Conservation (phyloP, 768 basidiomycete genomes). For the Gautieria morchelliformis region DNA sequence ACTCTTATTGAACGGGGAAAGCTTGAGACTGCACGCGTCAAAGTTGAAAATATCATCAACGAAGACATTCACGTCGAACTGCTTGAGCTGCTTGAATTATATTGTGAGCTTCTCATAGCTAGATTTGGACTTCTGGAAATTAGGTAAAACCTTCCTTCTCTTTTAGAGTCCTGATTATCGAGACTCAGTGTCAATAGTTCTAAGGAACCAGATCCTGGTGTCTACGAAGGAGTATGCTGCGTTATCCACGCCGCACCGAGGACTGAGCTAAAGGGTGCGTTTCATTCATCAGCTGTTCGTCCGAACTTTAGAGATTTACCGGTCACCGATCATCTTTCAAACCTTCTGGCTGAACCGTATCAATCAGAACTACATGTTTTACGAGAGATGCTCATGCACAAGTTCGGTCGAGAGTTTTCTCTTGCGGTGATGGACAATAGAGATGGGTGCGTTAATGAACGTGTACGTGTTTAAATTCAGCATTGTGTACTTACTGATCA, state of each 20-base stretch:
- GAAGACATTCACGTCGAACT: slow-evolving; percentile 82
- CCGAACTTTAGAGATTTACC: neutral
- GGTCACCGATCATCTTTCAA: neutral
- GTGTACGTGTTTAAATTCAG: slow-evolving; percentile 40
- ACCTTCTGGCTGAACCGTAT: neutral
- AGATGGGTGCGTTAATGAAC: slow-evolving; percentile 69
- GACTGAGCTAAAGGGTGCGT: slow-evolving; percentile 77
- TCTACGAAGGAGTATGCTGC: slow-evolving; percentile 77
- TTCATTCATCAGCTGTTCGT: neutral
- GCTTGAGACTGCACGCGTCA: slow-evolving; percentile 75
- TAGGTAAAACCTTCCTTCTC: slow-evolving; percentile 36
- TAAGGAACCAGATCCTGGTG: slow-evolving; percentile 79
- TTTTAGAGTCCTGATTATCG: neutral
- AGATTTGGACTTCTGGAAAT: slow-evolving; percentile 88
- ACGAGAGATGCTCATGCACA: slow-evolving; percentile 92
- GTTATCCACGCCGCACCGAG: slow-evolving; percentile 88
- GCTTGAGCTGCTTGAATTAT: slow-evolving; percentile 86
- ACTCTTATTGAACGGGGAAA: slow-evolving; percentile 69
- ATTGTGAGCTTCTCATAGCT: slow-evolving; percentile 87
- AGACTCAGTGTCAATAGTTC: slow-evolving; percentile 31
- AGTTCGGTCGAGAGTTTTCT: slow-evolving; percentile 89
- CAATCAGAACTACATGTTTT: slow-evolving; percentile 73
- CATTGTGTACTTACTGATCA: neutral
- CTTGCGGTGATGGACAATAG: slow-evolving; percentile 79
- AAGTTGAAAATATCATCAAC: slow-evolving; percentile 79